Evolutionary conservation across 805 yeast genomes (phyloP).

Genomic region (Saccharomycopsis capsularis): DNA sequence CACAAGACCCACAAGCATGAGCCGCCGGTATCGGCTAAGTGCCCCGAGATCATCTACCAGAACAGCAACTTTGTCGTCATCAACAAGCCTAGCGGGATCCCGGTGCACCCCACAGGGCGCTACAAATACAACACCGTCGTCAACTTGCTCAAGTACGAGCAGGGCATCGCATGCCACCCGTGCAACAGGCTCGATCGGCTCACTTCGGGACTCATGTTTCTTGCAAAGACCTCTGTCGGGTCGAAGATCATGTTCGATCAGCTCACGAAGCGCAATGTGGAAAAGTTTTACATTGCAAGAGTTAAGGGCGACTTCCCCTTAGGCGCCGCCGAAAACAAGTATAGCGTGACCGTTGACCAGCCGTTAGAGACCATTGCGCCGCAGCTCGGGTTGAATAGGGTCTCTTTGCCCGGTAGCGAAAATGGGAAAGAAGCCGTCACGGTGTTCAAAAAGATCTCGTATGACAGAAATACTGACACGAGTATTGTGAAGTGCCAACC

Average conservation of each 20-base stretch:
- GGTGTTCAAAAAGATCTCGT: slow-evolving; percentile 60
- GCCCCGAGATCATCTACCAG: slow-evolving; percentile 57
- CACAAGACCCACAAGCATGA: slow-evolving; percentile 86
- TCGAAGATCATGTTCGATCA: slow-evolving; percentile 70
- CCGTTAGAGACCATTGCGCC: slow-evolving; percentile 72
- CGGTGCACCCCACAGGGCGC: slow-evolving; percentile 93
- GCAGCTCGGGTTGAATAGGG: slow-evolving; percentile 57
- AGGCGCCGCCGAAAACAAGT: slow-evolving; percentile 21
- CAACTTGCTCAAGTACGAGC: slow-evolving; percentile 67
- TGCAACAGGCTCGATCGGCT: slow-evolving; percentile 85
- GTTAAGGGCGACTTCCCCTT: slow-evolving; percentile 82
- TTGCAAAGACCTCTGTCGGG: slow-evolving; percentile 74
- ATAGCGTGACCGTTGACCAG: slow-evolving; percentile 49
- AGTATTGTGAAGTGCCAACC: slow-evolving; percentile 79
- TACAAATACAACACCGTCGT: slow-evolving; percentile 72
- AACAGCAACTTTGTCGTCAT: slow-evolving; percentile 73
- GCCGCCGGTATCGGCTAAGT: slow-evolving; percentile 60
- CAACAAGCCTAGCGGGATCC: slow-evolving; percentile 91
- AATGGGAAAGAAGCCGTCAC: slow-evolving; percentile 63
- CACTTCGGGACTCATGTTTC: slow-evolving; percentile 89
- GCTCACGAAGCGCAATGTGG: slow-evolving; percentile 59
- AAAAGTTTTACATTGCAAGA: slow-evolving; percentile 78
- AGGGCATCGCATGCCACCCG: slow-evolving; percentile 57
- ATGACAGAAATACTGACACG: slow-evolving; percentile 55
- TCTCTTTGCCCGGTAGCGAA: slow-evolving; percentile 25